Evolutionary conservation across 768 basidiomycete species (phyloP).

Genomic region (Leccinum variicolor): DNA sequence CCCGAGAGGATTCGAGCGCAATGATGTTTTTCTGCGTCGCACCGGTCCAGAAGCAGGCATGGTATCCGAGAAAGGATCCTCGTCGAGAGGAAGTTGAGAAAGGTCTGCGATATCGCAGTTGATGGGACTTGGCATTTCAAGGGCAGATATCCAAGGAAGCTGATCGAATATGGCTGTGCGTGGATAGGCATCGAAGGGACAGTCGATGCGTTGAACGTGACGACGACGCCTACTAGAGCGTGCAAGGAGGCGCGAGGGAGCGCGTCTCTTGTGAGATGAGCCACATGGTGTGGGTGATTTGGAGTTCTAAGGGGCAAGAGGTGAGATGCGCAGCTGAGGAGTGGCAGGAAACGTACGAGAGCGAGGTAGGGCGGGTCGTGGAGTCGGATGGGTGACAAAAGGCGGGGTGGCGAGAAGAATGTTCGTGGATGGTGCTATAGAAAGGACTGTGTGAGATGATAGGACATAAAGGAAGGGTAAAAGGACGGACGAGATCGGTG

Average conservation of each 20-base stretch:
- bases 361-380: slow-evolving; percentile 25
- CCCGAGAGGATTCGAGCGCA: slow-evolving; percentile 47
- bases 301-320: slow-evolving; percentile 29
- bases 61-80: slow-evolving; percentile 22
- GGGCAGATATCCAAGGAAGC: slow-evolving; percentile 64
- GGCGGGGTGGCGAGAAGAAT: slow-evolving; percentile 26
- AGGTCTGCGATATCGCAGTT: slow-evolving; percentile 64
- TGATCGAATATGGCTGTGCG: slow-evolving; percentile 49
- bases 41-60: slow-evolving; percentile 47
- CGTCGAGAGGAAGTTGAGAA: slow-evolving; percentile 47
- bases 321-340: slow-evolving; percentile 3
- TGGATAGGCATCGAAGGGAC: slow-evolving; percentile 33
- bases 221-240: slow-evolving; percentile 43
- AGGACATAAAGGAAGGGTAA: background rate
- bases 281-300: slow-evolving; percentile 39
- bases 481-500: slow-evolving; percentile 1
- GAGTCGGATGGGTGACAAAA: slow-evolving; percentile 38
- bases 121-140: slow-evolving; percentile 46
- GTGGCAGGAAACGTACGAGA: slow-evolving; percentile 14
- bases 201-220: slow-evolving; percentile 41
- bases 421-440: slow-evolving; percentile 25
- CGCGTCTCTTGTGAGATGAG: slow-evolving; percentile 35
- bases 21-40: slow-evolving; percentile 53
- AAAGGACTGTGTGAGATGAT: slow-evolving; percentile 3
- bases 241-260: slow-evolving; percentile 29